A percentile compares a stretch with the other conserved stretches of the same genome.
These are phyloP conservation scores for Amaranthus palmeri DNA, from an alignment of 148 eudicot species.

Conservation along the genomic window DNA sequence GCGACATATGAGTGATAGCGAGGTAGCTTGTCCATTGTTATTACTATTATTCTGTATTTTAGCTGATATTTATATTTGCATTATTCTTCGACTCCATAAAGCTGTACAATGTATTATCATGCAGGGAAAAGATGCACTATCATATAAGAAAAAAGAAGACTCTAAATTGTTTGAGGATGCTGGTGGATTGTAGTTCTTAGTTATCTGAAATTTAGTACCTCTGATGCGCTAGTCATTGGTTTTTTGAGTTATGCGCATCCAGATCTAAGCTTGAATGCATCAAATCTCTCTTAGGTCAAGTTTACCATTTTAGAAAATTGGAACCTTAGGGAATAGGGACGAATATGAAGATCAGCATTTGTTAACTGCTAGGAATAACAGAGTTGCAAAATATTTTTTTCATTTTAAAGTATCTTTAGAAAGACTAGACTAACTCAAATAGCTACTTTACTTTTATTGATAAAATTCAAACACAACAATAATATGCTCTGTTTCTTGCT, in stretches of 20 bases:
- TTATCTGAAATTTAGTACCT: neutral
- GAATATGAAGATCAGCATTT: too few species aligned
- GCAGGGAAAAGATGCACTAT: neutral
- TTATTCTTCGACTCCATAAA: neutral
- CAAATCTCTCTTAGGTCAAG: too few species aligned
- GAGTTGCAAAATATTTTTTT: too few species aligned
- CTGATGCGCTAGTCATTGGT: neutral
- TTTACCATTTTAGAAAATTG: too few species aligned
- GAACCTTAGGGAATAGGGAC: too few species aligned
- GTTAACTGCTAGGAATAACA: too few species aligned
- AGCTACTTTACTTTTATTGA: too few species aligned
- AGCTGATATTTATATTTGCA: neutral
- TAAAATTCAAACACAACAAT: too few species aligned
- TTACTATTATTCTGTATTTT: neutral
- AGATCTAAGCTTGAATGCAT: too few species aligned
- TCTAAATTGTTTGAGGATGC: neutral
- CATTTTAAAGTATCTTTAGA: too few species aligned
- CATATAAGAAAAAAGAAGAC: neutral
- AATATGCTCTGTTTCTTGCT: neutral
- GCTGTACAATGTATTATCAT: neutral
- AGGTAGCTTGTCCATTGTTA: conserved; percentile 42
- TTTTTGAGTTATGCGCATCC: neutral
- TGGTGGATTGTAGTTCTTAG: neutral
- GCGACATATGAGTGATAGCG: conserved; percentile 95
- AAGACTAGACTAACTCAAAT: too few species aligned